Conservation (phyloP, 2,329 filamentous ascomycete genomes). For the Clarireedia paspali region DNA sequence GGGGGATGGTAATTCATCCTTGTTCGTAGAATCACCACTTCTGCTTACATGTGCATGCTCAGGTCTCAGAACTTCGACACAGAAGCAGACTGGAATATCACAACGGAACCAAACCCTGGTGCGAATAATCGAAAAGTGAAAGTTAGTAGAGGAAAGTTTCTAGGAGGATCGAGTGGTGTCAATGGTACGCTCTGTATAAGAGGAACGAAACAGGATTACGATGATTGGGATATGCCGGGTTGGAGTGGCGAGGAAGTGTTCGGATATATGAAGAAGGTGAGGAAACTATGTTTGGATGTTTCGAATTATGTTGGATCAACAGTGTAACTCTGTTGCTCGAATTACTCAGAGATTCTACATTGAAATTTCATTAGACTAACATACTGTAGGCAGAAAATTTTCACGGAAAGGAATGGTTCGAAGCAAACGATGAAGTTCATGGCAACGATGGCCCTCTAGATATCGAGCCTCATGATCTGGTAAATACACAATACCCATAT, state of each 20-base stretch:
- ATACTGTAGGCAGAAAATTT: constrained; percentile 44
- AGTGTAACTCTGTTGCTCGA: no score
- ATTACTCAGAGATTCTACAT: neutral
- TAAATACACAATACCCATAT: constrained; percentile 16
- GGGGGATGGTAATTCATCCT: constrained; percentile 34
- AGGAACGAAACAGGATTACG: constrained; percentile 40
- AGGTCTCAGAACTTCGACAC: constrained; percentile 40
- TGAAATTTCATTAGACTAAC: neutral
- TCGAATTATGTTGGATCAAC: neutral
- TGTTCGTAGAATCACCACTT: neutral
- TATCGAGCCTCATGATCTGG: constrained; percentile 49
- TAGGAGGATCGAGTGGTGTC: constrained; percentile 41
- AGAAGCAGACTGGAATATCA: constrained; percentile 45
- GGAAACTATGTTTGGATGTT: neutral
- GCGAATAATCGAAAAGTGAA: constrained; percentile 39
- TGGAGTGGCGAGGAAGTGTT: constrained; percentile 52
- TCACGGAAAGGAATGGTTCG: constrained; percentile 49
- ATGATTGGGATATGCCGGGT: constrained; percentile 48
- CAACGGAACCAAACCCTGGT: constrained; percentile 33
- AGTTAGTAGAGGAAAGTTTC: constrained; percentile 40
- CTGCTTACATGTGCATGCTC: neutral
- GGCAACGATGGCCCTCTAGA: constrained; percentile 45
- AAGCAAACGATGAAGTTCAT: constrained; percentile 40
- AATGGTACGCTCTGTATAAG: constrained; percentile 44
- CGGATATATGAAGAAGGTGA: constrained; percentile 46